phyloP scores from a whole-genome alignment of 1,284 basidiomycete genomes.

The Ceratobasidium sp. region DNA sequence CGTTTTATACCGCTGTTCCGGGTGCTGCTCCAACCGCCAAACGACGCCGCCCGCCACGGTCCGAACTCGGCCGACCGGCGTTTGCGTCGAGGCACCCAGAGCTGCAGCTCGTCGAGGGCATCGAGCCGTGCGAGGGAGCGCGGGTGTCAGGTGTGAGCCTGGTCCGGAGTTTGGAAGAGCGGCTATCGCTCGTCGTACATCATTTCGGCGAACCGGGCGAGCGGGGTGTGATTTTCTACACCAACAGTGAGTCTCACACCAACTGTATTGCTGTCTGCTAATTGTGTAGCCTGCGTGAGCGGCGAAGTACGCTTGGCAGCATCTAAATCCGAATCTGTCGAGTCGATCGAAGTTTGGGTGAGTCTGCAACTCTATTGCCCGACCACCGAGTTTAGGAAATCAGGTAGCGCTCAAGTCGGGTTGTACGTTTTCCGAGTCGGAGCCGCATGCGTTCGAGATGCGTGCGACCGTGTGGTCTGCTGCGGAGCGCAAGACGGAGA shows the following conservation, averaged over 20 bases:
- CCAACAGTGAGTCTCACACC: not conserved
- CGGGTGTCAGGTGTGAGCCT: not conserved
- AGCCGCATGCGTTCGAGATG: not conserved
- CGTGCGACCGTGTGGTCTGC: not conserved
- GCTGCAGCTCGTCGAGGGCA: constrained; percentile 7
- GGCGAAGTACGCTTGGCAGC: constrained; percentile 16
- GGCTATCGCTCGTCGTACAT: not conserved
- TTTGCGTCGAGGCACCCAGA: constrained; percentile 17
- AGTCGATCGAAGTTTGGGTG: constrained; percentile 23
- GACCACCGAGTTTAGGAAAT: not conserved
- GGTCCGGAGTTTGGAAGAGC: constrained; percentile 16
- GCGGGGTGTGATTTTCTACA: constrained; percentile 14
- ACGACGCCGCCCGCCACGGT: not conserved
- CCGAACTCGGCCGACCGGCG: constrained; percentile 15
- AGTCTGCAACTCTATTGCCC: not conserved
- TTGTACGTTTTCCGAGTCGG: constrained; percentile 7
- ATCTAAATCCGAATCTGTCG: constrained; percentile 17
- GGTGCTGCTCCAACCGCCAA: not conserved
- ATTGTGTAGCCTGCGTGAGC: constrained; percentile 3
- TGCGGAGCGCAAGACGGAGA: not conserved
- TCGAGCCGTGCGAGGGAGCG: constrained; percentile 2
- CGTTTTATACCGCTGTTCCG: constrained; percentile 6
- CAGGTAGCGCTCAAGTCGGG: constrained; percentile 11
- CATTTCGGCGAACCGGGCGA: constrained; percentile 22
- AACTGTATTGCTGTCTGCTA: not conserved